A percentile compares a stretch with the other conserved stretches of the same genome.
phyloP scores from a whole-genome alignment of 768 basidiomycete species.

The Lentinula detonsa region DNA sequence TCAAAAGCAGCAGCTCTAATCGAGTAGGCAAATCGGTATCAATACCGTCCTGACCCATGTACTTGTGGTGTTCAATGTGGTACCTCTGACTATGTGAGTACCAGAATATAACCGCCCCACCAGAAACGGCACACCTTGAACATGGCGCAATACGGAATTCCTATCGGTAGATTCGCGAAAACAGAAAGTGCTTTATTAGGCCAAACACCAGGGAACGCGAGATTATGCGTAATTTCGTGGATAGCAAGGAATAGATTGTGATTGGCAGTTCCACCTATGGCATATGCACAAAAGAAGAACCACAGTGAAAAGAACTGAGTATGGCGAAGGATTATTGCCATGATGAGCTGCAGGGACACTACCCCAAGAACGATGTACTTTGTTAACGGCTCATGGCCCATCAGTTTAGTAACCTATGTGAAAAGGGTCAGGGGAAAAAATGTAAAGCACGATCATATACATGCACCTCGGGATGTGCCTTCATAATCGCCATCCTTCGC shows the following conservation, averaged over 20 bases:
- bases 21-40: constrained; percentile 93
- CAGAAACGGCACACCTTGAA: constrained; percentile 65
- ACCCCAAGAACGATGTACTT: constrained; percentile 87
- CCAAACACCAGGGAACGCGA: constrained; percentile 79
- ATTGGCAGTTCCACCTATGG: constrained; percentile 90
- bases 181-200: constrained; percentile 88
- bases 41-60: constrained; percentile 90
- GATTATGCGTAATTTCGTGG: constrained; percentile 97
- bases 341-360: constrained; percentile 65
- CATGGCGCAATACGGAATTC: constrained; percentile 88
- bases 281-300: constrained; percentile 78
- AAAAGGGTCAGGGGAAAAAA: neutral
- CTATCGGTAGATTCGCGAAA: constrained; percentile 90
- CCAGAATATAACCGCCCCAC: neutral
- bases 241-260: constrained; percentile 98
- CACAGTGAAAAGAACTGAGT: constrained; percentile 60
- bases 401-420: constrained; percentile 82
- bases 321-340: constrained; percentile 62
- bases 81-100: constrained; percentile 50
- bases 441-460: neutral
- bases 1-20: constrained; percentile 78
- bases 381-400: constrained; percentile 92
- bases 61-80: constrained; percentile 96
- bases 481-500: constrained; percentile 83
- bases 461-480: constrained; percentile 86